These are phyloP conservation scores for Pleurotus ostreatus DNA, from an alignment of 768 basidiomycete genomes.

Conservation along the genomic window DNA sequence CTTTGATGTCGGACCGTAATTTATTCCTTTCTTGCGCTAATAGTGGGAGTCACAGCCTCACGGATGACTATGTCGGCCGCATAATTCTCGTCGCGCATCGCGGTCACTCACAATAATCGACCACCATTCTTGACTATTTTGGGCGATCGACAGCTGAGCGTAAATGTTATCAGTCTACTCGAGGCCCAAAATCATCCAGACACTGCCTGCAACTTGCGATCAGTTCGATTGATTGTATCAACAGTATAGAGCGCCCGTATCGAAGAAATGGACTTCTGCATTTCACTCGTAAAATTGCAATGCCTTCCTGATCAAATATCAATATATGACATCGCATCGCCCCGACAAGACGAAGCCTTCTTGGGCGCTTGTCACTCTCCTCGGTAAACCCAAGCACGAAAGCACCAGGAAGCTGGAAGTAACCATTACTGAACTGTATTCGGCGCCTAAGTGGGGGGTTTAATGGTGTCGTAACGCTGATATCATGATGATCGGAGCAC, in stretches of 20 bases:
- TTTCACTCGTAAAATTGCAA: too few relatives aligned
- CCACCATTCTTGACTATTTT: not conserved
- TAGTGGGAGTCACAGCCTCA: not conserved
- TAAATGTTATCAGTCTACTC: not conserved
- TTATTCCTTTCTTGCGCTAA: not conserved
- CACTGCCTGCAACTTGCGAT: not conserved
- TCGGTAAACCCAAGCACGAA: too few relatives aligned
- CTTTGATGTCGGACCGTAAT: not conserved
- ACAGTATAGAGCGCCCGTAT: not conserved
- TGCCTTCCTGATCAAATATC: not conserved
- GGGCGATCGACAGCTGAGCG: too few relatives aligned
- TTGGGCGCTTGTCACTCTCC: not conserved
- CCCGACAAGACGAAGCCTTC: not conserved
- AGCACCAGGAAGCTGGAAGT: not conserved
- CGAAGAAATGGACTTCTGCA: too few relatives aligned
- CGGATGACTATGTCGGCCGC: too few relatives aligned
- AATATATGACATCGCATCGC: not conserved
- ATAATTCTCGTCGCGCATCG: too few relatives aligned
- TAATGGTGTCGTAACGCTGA: constrained; percentile 2
- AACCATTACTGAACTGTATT: not conserved
- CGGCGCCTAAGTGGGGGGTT: not conserved
- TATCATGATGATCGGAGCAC: constrained; percentile 5
- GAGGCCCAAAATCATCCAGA: not conserved
- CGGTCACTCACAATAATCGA: not conserved
- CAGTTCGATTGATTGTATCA: not conserved